These are phyloP conservation scores for Microcos paniculata DNA, from an alignment of 345 rosid genomes.

Conservation along the genomic window DNA sequence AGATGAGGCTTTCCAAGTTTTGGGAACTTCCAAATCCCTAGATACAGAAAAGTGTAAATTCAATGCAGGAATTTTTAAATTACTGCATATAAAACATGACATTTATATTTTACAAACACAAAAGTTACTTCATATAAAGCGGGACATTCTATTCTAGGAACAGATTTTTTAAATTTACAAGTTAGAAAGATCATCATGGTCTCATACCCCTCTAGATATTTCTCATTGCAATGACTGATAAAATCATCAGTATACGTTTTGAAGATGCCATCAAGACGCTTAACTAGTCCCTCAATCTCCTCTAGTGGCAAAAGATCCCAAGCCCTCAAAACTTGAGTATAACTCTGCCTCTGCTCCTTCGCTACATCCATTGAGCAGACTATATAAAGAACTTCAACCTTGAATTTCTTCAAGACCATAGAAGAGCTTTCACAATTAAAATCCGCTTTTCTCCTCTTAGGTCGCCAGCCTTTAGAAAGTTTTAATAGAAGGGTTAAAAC, in stretches of 20 bases:
- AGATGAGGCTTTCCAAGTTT: conserved; percentile 27
- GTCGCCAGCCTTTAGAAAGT: conserved; percentile 53
- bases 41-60: background rate
- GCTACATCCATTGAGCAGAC: conserved; percentile 41
- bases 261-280: conserved; percentile 40
- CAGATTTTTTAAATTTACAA: too few relatives aligned
- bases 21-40: conserved; percentile 48
- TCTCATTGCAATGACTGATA: conserved; percentile 39
- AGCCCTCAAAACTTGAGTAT: conserved; percentile 42
- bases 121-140: too few relatives aligned
- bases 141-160: too few relatives aligned
- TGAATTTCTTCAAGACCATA: conserved; percentile 38
- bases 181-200: background rate
- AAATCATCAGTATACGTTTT: conserved; percentile 34
- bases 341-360: conserved; percentile 18
- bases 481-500: conserved; percentile 27
- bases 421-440: conserved; percentile 24
- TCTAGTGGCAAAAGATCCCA: conserved; percentile 50
- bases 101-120: too few relatives aligned
- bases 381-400: conserved; percentile 33
- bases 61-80: background rate
- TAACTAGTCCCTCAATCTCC: conserved; percentile 32
- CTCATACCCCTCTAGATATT: conserved; percentile 45
- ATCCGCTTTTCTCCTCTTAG: conserved; percentile 33
- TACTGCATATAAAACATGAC: too few relatives aligned